Evolutionary conservation across 2,329 filamentous ascomycete species (phyloP).

Genomic region (Arthrobotrys entomopaga): DNA sequence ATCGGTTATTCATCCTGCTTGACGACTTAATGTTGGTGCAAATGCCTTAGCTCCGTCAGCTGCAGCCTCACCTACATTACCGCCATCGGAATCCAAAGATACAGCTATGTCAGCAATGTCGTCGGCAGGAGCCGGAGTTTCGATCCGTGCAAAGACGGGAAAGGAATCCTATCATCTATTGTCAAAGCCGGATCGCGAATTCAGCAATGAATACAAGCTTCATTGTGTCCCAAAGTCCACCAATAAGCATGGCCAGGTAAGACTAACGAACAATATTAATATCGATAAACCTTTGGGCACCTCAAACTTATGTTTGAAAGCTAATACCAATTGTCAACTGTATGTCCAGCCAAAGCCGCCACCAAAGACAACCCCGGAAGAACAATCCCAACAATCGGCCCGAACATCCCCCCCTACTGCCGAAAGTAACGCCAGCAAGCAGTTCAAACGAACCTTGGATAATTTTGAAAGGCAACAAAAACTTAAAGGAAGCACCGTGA

Average conservation of each 20-base stretch:
- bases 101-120: slow-evolving; percentile 19
- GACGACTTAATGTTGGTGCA: too few relatives aligned
- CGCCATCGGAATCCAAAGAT: too few relatives aligned
- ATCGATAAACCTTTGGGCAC: neutral
- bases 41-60: too few relatives aligned
- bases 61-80: too few relatives aligned
- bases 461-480: slow-evolving; percentile 39
- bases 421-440: slow-evolving; percentile 10
- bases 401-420: slow-evolving; percentile 3
- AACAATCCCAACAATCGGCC: neutral
- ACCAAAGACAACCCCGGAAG: slow-evolving; percentile 20
- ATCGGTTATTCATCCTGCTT: too few relatives aligned
- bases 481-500: neutral
- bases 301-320: neutral
- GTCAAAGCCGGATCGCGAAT: slow-evolving; percentile 12
- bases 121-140: slow-evolving; percentile 9
- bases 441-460: slow-evolving; percentile 24
- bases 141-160: slow-evolving; percentile 10
- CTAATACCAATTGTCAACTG: neutral
- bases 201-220: slow-evolving; percentile 19
- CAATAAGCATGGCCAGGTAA: slow-evolving; percentile 25
- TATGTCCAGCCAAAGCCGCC: slow-evolving; percentile 33
- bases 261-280: neutral
- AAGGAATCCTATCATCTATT: neutral
- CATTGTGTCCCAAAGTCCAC: slow-evolving; percentile 39